These are phyloP conservation scores for Trichophyton mentagrophytes DNA, from an alignment of 2,329 filamentous ascomycete genomes.

Conservation along the genomic window DNA sequence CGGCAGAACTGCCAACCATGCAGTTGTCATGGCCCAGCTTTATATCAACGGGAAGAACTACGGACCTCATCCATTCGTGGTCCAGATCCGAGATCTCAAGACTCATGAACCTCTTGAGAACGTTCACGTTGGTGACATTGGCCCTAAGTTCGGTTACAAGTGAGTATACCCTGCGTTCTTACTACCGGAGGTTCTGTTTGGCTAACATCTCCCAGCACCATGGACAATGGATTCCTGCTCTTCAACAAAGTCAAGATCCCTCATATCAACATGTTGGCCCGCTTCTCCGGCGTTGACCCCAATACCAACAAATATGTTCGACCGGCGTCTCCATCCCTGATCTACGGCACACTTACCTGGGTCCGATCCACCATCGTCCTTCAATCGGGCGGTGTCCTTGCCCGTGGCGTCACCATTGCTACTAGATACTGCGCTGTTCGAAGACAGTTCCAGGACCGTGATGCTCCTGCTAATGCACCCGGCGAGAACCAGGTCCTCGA, in stretches of 20 bases:
- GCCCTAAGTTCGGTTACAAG: slow-evolving; percentile 67
- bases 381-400: slow-evolving; percentile 57
- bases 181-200: neutral
- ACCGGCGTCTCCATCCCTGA: slow-evolving; percentile 52
- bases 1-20: slow-evolving; percentile 62
- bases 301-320: slow-evolving; percentile 55
- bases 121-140: slow-evolving; percentile 65
- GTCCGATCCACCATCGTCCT: slow-evolving; percentile 62
- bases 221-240: slow-evolving; percentile 70
- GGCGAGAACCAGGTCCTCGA: slow-evolving; percentile 65
- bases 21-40: slow-evolving; percentile 67
- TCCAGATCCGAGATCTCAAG: slow-evolving; percentile 58
- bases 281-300: slow-evolving; percentile 57
- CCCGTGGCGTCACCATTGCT: slow-evolving; percentile 65
- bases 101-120: slow-evolving; percentile 57
- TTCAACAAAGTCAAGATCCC: slow-evolving; percentile 66
- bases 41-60: slow-evolving; percentile 54
- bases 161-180: slow-evolving; percentile 18
- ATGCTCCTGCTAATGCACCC: slow-evolving; percentile 44
- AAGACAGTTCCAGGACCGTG: slow-evolving; percentile 65
- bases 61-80: slow-evolving; percentile 66
- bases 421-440: slow-evolving; percentile 61
- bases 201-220: slow-evolving; percentile 37
- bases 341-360: slow-evolving; percentile 67
- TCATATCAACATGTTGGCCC: slow-evolving; percentile 58